These are phyloP conservation scores for Curvularia verruculosa DNA, from an alignment of 2,329 filamentous ascomycete species.

Conservation along the genomic window DNA sequence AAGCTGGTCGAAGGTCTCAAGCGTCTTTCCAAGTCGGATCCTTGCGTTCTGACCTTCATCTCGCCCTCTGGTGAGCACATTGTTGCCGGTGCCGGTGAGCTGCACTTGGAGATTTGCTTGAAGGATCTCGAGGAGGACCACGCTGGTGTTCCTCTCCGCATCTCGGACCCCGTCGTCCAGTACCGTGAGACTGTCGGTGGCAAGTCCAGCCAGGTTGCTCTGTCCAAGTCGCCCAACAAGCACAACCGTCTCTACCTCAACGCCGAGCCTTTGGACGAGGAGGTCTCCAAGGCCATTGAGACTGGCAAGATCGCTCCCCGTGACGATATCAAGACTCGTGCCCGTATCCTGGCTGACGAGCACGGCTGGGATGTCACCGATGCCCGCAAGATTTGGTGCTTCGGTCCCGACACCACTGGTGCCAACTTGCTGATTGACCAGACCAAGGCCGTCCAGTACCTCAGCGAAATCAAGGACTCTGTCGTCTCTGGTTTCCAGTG, in stretches of 20 bases:
- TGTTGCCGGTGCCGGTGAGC: conserved; percentile 98
- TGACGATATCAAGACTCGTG: conserved; percentile 99
- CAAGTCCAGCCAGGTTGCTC: conserved; percentile 90
- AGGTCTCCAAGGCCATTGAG: conserved; percentile 90
- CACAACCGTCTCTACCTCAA: conserved; percentile 99
- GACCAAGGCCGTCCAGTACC: conserved; percentile 99
- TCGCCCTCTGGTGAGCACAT: conserved; percentile 96
- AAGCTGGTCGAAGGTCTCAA: conserved; percentile 99
- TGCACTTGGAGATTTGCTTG: conserved; percentile 99
- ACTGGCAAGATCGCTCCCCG: conserved; percentile 87
- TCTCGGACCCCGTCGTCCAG: conserved; percentile 97
- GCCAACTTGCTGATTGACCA: conserved; percentile 99
- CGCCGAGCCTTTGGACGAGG: conserved; percentile 89
- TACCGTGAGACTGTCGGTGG: conserved; percentile 94
- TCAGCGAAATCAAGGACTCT: conserved; percentile 99
- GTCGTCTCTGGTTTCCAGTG: conserved; percentile 99
- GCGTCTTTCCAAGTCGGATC: conserved; percentile 99
- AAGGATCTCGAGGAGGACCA: conserved; percentile 99
- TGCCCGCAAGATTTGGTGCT: conserved; percentile 99
- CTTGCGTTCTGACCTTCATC: conserved; percentile 92
- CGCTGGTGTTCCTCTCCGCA: conserved; percentile 95
- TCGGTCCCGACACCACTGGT: conserved; percentile 96
- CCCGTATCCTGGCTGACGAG: conserved; percentile 93
- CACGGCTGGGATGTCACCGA: conserved; percentile 99
- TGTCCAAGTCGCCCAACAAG: conserved; percentile 99